A percentile compares a stretch with the other conserved stretches of the same genome.
Evolutionary conservation across 2,329 filamentous ascomycete species (phyloP).

Genomic region (Verticillium klebahnii): DNA sequence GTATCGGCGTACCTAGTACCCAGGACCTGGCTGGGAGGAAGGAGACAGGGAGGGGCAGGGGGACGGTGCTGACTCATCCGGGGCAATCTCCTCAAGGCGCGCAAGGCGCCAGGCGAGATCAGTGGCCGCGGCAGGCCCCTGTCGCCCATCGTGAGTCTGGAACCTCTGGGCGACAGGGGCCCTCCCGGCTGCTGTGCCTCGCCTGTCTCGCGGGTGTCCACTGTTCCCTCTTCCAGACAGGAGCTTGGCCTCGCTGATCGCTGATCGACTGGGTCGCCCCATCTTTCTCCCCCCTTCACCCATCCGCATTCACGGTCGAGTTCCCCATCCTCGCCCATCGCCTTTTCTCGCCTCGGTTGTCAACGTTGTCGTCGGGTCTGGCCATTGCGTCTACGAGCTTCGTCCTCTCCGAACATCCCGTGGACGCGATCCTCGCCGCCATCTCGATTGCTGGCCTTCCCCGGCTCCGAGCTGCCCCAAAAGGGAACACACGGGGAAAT

Average conservation of each 20-base stretch:
- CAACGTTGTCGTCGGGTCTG: neutral
- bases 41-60: neutral
- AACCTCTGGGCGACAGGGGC: slow-evolving; percentile 1
- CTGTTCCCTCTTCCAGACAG: neutral
- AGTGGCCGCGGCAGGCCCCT: neutral
- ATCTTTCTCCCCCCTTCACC: neutral
- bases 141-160: neutral
- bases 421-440: neutral
- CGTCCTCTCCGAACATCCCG: neutral
- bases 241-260: neutral
- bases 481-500: no score
- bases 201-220: neutral
- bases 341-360: neutral
- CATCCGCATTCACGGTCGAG: neutral
- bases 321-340: neutral
- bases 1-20: no score
- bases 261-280: neutral
- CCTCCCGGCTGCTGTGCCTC: neutral
- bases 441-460: neutral
- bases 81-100: neutral
- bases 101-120: neutral
- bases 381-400: neutral
- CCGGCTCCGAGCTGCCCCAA: no score
- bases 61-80: neutral
- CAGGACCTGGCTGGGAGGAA: neutral